Evolutionary conservation across 805 yeast genomes (phyloP).

Genomic region (Yarrowia alimentaria): DNA sequence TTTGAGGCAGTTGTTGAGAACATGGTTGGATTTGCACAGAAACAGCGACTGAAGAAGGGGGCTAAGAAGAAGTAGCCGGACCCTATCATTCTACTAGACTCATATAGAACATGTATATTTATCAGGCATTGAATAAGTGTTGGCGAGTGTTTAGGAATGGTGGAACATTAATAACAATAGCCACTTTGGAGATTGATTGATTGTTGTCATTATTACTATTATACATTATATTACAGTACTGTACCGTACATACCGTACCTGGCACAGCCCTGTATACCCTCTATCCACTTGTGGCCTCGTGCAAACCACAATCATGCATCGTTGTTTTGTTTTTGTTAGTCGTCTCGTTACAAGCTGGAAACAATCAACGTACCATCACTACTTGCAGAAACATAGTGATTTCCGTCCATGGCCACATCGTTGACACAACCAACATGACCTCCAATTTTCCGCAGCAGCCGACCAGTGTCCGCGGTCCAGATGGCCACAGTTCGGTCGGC

Average conservation of each 20-base stretch:
- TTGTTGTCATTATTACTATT: no score
- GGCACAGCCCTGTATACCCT: no score
- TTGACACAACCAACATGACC: slow-evolving; percentile 65
- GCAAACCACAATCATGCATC: not conserved
- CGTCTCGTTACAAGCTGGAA: not conserved
- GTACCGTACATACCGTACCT: no score
- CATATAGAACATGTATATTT: no score
- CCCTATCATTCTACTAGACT: no score
- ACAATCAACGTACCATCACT: slow-evolving; percentile 57
- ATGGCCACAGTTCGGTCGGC: slow-evolving; percentile 56
- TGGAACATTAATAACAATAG: no score
- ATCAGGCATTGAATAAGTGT: no score
- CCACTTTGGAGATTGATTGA: no score
- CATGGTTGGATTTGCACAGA: slow-evolving; percentile 85
- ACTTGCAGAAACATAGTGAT: slow-evolving; percentile 50
- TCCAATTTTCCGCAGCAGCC: slow-evolving; percentile 47
- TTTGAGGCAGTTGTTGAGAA: slow-evolving; percentile 88
- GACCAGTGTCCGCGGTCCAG: slow-evolving; percentile 60
- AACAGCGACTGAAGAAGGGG: slow-evolving; percentile 46
- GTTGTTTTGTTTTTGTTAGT: not conserved
- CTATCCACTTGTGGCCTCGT: no score
- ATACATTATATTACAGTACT: no score
- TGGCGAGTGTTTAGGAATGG: no score
- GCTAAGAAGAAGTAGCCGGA: not conserved
- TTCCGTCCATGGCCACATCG: slow-evolving; percentile 51